Conservation (phyloP, 1,139 yeast species). For the Kodamaea alishanica region DNA sequence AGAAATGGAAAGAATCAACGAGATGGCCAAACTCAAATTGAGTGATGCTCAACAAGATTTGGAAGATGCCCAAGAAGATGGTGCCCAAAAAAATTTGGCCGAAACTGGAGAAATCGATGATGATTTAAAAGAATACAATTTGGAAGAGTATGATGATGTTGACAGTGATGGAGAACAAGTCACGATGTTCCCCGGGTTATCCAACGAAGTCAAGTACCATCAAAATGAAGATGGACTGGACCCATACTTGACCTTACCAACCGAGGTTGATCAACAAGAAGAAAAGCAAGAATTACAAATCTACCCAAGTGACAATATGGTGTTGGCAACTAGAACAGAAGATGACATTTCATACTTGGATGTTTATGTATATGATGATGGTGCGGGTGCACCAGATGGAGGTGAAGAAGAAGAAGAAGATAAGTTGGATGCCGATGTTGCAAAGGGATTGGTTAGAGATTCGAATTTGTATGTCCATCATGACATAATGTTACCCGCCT, state of each 20-base stretch:
- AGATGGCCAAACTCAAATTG: slow-evolving; percentile 79
- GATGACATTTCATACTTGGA: slow-evolving; percentile 92
- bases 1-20: slow-evolving; percentile 87
- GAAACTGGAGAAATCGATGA: slow-evolving; percentile 55
- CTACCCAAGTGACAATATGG: slow-evolving; percentile 84
- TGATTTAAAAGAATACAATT: slow-evolving; percentile 81
- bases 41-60: slow-evolving; percentile 68
- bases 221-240: slow-evolving; percentile 60
- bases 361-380: slow-evolving; percentile 92
- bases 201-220: slow-evolving; percentile 48
- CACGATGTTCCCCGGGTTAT: slow-evolving; percentile 69
- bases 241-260: slow-evolving; percentile 74
- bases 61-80: slow-evolving; percentile 34
- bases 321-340: slow-evolving; percentile 91
- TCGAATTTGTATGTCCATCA: slow-evolving; percentile 87
- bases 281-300: slow-evolving; percentile 84
- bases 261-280: slow-evolving; percentile 58
- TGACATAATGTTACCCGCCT: slow-evolving; percentile 94
- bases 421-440: slow-evolving; percentile 59
- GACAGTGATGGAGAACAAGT: slow-evolving; percentile 49
- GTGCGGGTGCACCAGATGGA: slow-evolving; percentile 74
- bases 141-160: slow-evolving; percentile 72
- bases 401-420: slow-evolving; percentile 59
- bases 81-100: slow-evolving; percentile 19
- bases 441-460: slow-evolving; percentile 67